Evolutionary conservation across 2,329 filamentous ascomycete species (phyloP).

Genomic region (Aschersonia sp.): DNA sequence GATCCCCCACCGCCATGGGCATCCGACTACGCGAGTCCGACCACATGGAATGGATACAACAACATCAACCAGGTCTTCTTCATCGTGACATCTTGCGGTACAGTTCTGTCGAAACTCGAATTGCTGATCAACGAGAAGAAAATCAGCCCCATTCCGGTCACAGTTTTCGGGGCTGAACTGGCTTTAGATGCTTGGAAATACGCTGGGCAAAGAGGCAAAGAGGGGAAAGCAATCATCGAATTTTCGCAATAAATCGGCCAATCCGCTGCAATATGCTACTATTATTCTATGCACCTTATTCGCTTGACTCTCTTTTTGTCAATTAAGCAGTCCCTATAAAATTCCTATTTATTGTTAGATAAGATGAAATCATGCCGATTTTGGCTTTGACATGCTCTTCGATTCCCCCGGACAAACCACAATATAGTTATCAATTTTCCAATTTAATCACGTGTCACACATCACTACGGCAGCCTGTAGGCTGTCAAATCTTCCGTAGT

Average conservation of each 20-base stretch:
- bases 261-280: neutral
- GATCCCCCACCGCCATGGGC: slow-evolving; percentile 20
- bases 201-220: slow-evolving; percentile 8
- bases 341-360: too few species aligned
- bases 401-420: too few species aligned
- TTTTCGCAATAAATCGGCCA: slow-evolving; percentile 6
- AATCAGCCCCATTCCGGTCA: slow-evolving; percentile 9
- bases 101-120: slow-evolving; percentile 7
- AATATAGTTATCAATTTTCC: too few species aligned
- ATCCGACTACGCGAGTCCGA: slow-evolving; percentile 6
- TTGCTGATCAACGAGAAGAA: slow-evolving; percentile 9
- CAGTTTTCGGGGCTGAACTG: slow-evolving; percentile 9
- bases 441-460: too few species aligned
- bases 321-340: too few species aligned
- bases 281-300: too few species aligned
- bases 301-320: too few species aligned
- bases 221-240: slow-evolving; percentile 13
- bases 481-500: too few species aligned
- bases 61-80: slow-evolving; percentile 12
- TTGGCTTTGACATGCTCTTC: too few species aligned
- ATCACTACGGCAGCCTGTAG: too few species aligned
- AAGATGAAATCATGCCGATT: too few species aligned
- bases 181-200: slow-evolving; percentile 13
- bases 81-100: slow-evolving; percentile 10
- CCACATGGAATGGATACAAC: neutral